phyloP scores from a whole-genome alignment of 257 asterid genomes.

The Sherardia arvensis region DNA sequence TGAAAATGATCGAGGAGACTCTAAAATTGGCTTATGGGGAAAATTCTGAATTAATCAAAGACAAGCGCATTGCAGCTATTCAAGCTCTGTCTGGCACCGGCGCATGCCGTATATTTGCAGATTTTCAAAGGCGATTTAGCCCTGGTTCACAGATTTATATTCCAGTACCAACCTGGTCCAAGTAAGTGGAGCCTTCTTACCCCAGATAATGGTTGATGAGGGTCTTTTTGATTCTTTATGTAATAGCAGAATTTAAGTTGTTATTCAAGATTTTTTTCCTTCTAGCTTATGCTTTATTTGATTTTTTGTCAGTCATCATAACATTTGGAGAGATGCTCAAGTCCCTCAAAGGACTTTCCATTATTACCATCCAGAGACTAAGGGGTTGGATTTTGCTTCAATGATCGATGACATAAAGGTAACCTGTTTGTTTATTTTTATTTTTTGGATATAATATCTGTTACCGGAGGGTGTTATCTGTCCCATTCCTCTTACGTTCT shows the following conservation, averaged over 20 bases:
- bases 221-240: neutral
- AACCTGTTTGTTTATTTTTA: neutral
- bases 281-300: conserved; percentile 11
- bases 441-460: neutral
- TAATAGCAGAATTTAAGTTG: neutral
- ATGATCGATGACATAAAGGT: conserved; percentile 90
- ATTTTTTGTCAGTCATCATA: conserved; percentile 74
- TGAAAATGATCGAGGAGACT: conserved; percentile 70
- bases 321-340: conserved; percentile 94
- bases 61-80: conserved; percentile 77
- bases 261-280: conserved; percentile 6
- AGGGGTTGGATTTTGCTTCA: conserved; percentile 77
- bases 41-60: conserved; percentile 70
- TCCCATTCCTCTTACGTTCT: neutral
- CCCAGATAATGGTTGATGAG: conserved; percentile 4
- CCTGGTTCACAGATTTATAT: conserved; percentile 81
- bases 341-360: conserved; percentile 82
- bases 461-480: neutral
- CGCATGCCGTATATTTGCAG: conserved; percentile 95
- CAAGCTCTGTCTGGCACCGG: conserved; percentile 98
- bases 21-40: conserved; percentile 94
- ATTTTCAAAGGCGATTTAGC: conserved; percentile 83
- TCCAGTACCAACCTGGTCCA: conserved; percentile 96
- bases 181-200: conserved; percentile 42
- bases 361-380: conserved; percentile 83